These are phyloP conservation scores for Plectranthus barbatus DNA, from an alignment of 257 asterid genomes.

Conservation along the genomic window DNA sequence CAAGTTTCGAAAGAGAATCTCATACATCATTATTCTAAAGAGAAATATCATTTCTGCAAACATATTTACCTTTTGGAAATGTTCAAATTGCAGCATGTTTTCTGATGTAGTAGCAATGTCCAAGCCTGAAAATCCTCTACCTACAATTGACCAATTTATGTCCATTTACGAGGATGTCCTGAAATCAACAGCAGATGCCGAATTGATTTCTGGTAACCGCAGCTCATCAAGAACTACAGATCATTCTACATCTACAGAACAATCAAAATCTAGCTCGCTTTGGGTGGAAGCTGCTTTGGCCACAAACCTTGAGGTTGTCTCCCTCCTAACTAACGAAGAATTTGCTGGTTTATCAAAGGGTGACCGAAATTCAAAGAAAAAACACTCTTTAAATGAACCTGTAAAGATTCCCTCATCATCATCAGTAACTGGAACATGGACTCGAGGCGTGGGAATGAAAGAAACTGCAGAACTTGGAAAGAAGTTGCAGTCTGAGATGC, in stretches of 20 bases:
- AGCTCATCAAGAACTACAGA: conserved; percentile 23
- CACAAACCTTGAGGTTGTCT: conserved; percentile 86
- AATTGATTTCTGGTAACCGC: conserved; percentile 32
- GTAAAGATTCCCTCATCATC: conserved; percentile 32
- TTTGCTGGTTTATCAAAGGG: conserved; percentile 33
- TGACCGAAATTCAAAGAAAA: conserved; percentile 35
- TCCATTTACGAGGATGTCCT: conserved; percentile 59
- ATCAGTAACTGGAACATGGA: conserved; percentile 49
- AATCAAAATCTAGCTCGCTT: conserved; percentile 60
- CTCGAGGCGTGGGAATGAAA: conserved; percentile 57
- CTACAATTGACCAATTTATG: conserved; percentile 75
- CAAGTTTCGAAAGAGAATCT: no score
- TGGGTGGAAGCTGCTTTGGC: conserved; percentile 99
- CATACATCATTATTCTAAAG: no score
- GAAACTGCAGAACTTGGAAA: conserved; percentile 60
- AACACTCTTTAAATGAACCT: conserved; percentile 15
- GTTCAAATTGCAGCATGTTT: conserved; percentile 64
- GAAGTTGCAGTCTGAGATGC: conserved; percentile 70
- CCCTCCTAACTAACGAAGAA: conserved; percentile 65
- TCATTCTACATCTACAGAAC: conserved; percentile 26
- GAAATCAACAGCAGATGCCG: conserved; percentile 46
- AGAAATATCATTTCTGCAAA: no score
- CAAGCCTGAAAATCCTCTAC: conserved; percentile 69
- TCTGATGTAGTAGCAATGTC: conserved; percentile 60
- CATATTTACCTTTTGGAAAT: neutral